Evolutionary conservation across 805 yeast species (phyloP), one percentile per base, ranked within the genome.

Genomic region (Candida pini): DNA sequence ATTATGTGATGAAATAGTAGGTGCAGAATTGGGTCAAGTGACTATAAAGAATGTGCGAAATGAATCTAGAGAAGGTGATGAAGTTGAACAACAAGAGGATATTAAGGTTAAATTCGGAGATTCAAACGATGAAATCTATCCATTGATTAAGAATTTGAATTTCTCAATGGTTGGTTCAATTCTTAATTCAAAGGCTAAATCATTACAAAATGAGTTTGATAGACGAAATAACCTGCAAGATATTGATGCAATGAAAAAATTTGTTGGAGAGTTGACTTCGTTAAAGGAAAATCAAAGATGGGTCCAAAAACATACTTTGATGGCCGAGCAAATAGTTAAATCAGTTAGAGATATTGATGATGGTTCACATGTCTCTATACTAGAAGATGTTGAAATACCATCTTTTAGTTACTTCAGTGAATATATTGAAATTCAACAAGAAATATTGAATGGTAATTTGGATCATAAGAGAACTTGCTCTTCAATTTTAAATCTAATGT

Each of bases 121-220:
- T 24, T 29, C 38, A 3, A 37, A 40, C n/a, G 86, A 80, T 44
- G 62, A 66, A 9, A 61, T 80, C 5, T 74, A 64, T 45, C 61
- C 60, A 3, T 56, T 68, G 6, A 63, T 89, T 12, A 73, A 77
- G 41, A 74, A 76, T 50, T 59, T 78, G 36, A 88, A 88, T 43
- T 89, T 92, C 56, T 82, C 89, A 2, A 69, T 78, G 18, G 80
- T 89, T 23, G 97, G 97, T 2, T 70, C 75, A 6, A 67, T 69
- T 18, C 66, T 92, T 29, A 89, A 87, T 54, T 55, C 64, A 18
- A 64, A 77, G 37, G 97, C 97, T 0, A 78, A 75, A 43, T 61
- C 68, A 30, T 62, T 92, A 28, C 94, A 87, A 54, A 61, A 64
- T 4, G 79, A 79, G 48, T 85, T 77, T 52, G 86, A 80, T 34